Conservation (phyloP, 768 basidiomycete genomes). For the Suillus lakei region DNA sequence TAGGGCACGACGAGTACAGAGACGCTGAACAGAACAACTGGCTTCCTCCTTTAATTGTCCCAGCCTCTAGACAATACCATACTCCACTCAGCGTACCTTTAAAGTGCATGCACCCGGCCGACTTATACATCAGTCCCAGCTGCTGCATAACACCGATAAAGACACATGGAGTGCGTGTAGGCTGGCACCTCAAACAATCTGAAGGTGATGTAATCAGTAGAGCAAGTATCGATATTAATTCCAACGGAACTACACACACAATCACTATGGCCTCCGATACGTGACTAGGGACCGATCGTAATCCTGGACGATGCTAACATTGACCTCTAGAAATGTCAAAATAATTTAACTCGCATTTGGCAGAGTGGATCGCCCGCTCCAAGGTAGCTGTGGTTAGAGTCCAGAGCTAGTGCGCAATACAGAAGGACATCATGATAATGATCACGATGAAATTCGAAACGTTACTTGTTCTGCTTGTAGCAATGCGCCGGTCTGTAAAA, state of each 20-base stretch:
- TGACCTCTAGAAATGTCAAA: not conserved
- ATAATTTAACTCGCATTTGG: not conserved
- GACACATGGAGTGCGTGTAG: not conserved
- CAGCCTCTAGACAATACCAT: too few species aligned
- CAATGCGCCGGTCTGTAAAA: too few species aligned
- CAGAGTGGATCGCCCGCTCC: not conserved
- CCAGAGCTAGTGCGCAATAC: too few species aligned
- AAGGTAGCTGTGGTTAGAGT: too few species aligned
- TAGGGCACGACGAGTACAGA: too few species aligned
- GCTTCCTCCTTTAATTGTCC: too few species aligned
- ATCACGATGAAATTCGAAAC: too few species aligned
- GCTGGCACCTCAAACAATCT: not conserved
- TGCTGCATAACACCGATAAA: not conserved
- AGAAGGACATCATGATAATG: too few species aligned
- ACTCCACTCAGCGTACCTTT: not conserved
- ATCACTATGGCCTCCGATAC: not conserved
- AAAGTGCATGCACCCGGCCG: not conserved
- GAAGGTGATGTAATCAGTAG: not conserved
- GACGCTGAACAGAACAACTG: too few species aligned
- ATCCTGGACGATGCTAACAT: not conserved
- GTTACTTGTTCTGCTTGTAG: too few species aligned
- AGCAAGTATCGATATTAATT: not conserved
- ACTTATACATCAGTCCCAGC: not conserved
- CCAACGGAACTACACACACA: not conserved
- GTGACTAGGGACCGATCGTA: not conserved